These are phyloP conservation scores for Ceratocystis eucalypticola DNA, from an alignment of 2,329 filamentous ascomycete genomes.

Conservation along the genomic window DNA sequence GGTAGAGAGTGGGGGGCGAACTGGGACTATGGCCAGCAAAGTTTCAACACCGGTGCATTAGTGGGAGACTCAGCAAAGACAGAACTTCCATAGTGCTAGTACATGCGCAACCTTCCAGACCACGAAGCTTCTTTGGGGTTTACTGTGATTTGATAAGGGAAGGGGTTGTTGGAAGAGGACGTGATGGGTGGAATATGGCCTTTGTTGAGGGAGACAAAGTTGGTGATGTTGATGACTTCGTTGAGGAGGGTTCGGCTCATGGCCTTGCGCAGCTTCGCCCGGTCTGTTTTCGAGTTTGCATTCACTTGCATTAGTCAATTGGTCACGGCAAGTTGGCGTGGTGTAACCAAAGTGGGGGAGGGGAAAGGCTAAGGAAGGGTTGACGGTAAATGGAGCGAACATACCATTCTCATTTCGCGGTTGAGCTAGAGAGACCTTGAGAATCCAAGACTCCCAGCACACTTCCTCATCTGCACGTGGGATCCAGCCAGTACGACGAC, in stretches of 20 bases:
- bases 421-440: constrained; percentile 86
- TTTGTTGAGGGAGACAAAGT: constrained; percentile 74
- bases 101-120: constrained; percentile 33
- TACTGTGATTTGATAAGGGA: constrained; percentile 84
- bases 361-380: not conserved
- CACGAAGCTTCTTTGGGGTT: constrained; percentile 71
- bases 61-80: not conserved
- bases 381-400: constrained; percentile 22
- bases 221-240: constrained; percentile 79
- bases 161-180: constrained; percentile 84
- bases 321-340: not conserved
- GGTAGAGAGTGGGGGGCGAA: not conserved
- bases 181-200: constrained; percentile 96
- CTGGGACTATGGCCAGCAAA: not conserved
- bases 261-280: constrained; percentile 72
- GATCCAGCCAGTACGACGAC: constrained; percentile 66
- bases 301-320: not conserved
- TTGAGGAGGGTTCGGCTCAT: constrained; percentile 85
- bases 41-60: not conserved
- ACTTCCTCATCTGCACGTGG: constrained; percentile 79
- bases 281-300: constrained; percentile 41
- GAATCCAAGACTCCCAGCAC: constrained; percentile 91
- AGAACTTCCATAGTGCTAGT: constrained; percentile 9
- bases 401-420: constrained; percentile 76
- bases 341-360: constrained; percentile 6